phyloP scores from a whole-genome alignment of 345 rosid species.

The Linum usitatissimum region DNA sequence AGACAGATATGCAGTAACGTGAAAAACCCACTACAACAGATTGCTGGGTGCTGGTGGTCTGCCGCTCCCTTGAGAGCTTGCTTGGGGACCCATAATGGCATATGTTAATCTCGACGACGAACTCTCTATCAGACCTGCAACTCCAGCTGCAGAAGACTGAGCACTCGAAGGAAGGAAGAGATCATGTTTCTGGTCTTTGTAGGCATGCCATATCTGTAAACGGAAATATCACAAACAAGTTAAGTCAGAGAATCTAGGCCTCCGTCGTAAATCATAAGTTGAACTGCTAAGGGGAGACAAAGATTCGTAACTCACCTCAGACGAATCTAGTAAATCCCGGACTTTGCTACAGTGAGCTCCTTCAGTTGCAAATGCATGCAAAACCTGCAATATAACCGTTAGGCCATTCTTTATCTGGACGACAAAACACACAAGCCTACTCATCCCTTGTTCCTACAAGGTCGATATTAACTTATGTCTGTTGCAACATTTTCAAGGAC shows the following conservation, averaged over 20 bases:
- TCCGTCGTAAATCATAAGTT: too few relatives aligned
- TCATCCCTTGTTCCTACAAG: too few relatives aligned
- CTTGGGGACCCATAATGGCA: constrained; percentile 73
- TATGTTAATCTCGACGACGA: constrained; percentile 68
- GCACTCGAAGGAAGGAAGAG: constrained; percentile 92
- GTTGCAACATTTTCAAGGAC: too few relatives aligned
- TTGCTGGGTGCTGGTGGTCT: constrained; percentile 22
- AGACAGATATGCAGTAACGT: not conserved
- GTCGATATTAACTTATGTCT: too few relatives aligned
- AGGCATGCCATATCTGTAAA: constrained; percentile 84
- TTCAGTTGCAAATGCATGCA: constrained; percentile 95
- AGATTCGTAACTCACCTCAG: constrained; percentile 54
- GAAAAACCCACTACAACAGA: not conserved
- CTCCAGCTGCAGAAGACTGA: constrained; percentile 88
- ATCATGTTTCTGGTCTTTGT: constrained; percentile 96
- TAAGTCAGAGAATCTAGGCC: not conserved
- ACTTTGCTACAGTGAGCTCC: constrained; percentile 91
- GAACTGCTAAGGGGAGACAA: not conserved
- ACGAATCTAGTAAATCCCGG: constrained; percentile 72
- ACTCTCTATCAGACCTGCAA: constrained; percentile 89
- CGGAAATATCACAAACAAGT: not conserved
- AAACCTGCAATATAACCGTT: constrained; percentile 38
- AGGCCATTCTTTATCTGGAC: too few relatives aligned
- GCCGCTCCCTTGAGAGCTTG: constrained; percentile 20
- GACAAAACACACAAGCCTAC: too few relatives aligned